Conservation (phyloP, 225 moss, liverwort and hornwort genomes). For the Pleurozium schreberi region DNA sequence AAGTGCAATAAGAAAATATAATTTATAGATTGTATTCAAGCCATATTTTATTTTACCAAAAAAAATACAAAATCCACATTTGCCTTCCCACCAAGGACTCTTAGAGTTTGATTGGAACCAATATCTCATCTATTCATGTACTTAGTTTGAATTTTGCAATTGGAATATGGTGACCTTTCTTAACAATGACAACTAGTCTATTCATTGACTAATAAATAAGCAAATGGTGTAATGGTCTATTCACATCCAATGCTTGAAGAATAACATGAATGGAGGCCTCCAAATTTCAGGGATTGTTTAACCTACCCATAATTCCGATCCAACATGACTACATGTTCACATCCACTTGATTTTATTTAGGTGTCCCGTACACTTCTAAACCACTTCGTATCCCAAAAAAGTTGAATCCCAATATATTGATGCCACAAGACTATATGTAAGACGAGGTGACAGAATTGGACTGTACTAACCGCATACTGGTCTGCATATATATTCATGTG, state of each 20-base stretch:
- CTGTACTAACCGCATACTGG: too few relatives aligned
- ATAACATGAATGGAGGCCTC: too few relatives aligned
- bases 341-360: neutral
- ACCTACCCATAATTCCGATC: fast-evolving
- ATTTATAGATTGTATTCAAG: neutral
- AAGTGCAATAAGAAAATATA: neutral
- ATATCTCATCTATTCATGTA: neutral
- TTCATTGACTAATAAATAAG: neutral
- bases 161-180: fast-evolving
- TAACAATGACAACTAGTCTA: neutral
- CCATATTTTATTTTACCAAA: neutral
- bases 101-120: neutral
- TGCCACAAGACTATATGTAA: neutral
- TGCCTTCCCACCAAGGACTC: fast-evolving
- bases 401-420: neutral
- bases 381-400: neutral
- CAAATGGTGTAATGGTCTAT: neutral
- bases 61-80: neutral
- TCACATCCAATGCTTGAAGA: neutral
- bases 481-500: neutral
- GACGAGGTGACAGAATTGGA: neutral
- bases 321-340: neutral
- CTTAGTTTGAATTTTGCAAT: fast-evolving
- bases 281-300: neutral
- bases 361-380: neutral